Evolutionary conservation across 257 asterid species (phyloP), one percentile per base, ranked within the genome.

Genomic region (Nicotiana noctiflora): DNA sequence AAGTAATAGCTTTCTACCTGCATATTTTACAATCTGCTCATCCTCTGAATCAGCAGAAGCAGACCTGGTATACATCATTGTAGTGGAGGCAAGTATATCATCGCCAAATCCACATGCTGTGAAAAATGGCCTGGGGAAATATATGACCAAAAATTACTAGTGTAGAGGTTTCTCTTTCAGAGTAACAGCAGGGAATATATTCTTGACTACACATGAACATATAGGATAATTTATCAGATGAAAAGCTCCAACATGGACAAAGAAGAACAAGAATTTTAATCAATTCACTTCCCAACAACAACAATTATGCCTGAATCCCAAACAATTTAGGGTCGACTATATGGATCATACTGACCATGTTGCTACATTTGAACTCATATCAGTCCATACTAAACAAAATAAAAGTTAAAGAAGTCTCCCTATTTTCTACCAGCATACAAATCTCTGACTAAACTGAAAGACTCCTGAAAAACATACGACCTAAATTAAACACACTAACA

Each of bases 41-140:
- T 81, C 86, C 51, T 64, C 34, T 34, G 87, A 79, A 75, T 23
- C 18, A 57, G 75, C 76, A 21, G 90, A 82, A 70, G 84, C 27
- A 9, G 89, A 82, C 67, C 86, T 80, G 0, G 93, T 61, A 84
- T 92, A 94, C 94, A 91, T 89, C 98, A 93, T 95, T 19, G 98
- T 92, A 5, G 94, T 93, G 81, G 98, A 90, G 84, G 83, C 91
- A 13, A 90, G 83, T 79, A 83, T 81, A 84, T 94, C 95, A 18
- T 90, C 92, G 75, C 92, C 98, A 75, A 93, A 96, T 80, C 97
- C 99, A 76, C 98, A 95, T 25, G 90, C 92, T 80, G 76, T 77
- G 13, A 91, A 90, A 79, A 96, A 90, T 2, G 32, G 81, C 90
- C 98, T 92, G 90, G 68, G 55, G 75, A 52, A 79, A 60, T 19